phyloP scores from a whole-genome alignment of 1,284 basidiomycete species.

The Phellopilus nigrolimitatus region DNA sequence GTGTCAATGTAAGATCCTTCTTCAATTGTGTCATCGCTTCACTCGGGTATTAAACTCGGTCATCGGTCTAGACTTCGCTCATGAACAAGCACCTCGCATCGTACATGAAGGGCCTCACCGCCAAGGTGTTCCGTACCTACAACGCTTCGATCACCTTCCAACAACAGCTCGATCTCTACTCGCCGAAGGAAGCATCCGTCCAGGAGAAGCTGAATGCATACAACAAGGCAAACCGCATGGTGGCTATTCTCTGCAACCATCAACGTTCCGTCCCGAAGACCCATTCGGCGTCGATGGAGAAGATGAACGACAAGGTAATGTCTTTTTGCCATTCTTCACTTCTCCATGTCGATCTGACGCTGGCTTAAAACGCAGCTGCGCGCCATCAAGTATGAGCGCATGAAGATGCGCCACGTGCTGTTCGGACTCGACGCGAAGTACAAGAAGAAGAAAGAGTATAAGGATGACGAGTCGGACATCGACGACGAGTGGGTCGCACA shows the following conservation, averaged over 20 bases:
- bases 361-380: constrained; percentile 44
- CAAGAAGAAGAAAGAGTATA: constrained; percentile 79
- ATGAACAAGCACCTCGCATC: constrained; percentile 88
- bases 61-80: constrained; percentile 56
- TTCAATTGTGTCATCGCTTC: constrained; percentile 4
- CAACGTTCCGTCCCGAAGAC: constrained; percentile 89
- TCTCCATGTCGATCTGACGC: neutral
- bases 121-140: constrained; percentile 98
- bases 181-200: constrained; percentile 66
- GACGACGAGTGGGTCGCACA: constrained; percentile 87
- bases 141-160: constrained; percentile 96
- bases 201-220: constrained; percentile 94
- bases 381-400: constrained; percentile 87
- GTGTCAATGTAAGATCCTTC: constrained; percentile 68
- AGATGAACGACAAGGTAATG: constrained; percentile 80
- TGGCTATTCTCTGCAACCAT: constrained; percentile 97
- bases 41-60: neutral
- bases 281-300: constrained; percentile 88
- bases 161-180: constrained; percentile 74
- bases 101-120: constrained; percentile 95
- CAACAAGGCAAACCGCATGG: constrained; percentile 92
- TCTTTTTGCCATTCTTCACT: neutral
- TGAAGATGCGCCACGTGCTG: constrained; percentile 82
- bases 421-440: constrained; percentile 72
- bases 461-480: constrained; percentile 84